Conservation (phyloP, 768 basidiomycete genomes). For the Lactarius evosmus region DNA sequence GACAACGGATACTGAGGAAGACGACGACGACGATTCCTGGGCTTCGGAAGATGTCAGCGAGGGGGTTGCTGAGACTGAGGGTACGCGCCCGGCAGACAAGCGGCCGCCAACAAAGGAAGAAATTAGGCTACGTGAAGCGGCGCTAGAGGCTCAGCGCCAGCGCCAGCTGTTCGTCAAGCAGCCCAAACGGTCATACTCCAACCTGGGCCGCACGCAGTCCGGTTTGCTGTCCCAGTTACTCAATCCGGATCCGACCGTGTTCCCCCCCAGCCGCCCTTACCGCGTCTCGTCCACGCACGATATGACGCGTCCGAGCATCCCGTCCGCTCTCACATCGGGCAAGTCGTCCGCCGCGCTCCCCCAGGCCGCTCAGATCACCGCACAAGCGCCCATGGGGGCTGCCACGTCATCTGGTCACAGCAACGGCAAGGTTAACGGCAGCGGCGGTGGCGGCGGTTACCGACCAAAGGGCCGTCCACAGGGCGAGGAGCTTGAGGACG, state of each 20-base stretch:
- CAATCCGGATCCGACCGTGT: constrained; percentile 63
- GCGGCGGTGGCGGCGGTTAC: constrained; percentile 46
- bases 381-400: constrained; percentile 31
- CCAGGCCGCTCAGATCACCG: constrained; percentile 49
- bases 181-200: constrained; percentile 61
- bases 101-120: constrained; percentile 29
- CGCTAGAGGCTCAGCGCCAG: constrained; percentile 58
- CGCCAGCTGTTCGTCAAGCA: constrained; percentile 73
- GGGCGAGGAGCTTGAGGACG: constrained; percentile 66
- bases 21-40: constrained; percentile 53
- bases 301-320: constrained; percentile 41
- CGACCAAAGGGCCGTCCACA: constrained; percentile 63
- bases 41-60: constrained; percentile 52
- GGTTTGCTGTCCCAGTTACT: constrained; percentile 67
- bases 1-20: constrained; percentile 50
- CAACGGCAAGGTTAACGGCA: background rate
- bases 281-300: constrained; percentile 48
- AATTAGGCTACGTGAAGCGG: constrained; percentile 47
- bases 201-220: constrained; percentile 49
- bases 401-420: background rate
- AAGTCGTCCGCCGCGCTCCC: constrained; percentile 62
- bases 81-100: constrained; percentile 23
- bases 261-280: constrained; percentile 60
- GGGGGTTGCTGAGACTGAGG: constrained; percentile 29
- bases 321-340: constrained; percentile 40